These are phyloP conservation scores for Bryoerythrophyllum caledonicum DNA, from an alignment of 225 moss, liverwort and hornwort genomes.

Conservation along the genomic window DNA sequence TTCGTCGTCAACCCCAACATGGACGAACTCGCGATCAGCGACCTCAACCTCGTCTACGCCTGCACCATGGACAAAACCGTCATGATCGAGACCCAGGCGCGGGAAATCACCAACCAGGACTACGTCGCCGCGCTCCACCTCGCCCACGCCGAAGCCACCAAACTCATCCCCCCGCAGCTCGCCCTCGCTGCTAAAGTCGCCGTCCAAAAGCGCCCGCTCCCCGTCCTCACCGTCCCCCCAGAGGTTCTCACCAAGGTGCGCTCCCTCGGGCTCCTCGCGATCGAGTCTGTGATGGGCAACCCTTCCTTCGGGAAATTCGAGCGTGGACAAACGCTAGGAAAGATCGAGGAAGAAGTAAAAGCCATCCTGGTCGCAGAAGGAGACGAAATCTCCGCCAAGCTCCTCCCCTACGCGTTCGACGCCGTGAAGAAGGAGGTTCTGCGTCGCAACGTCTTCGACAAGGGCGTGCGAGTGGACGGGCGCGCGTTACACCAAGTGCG, in stretches of 20 bases:
- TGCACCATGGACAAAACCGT: constrained; percentile 82
- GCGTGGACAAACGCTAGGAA: constrained; percentile 75
- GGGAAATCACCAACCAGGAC: constrained; percentile 85
- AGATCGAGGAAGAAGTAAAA: constrained; percentile 70
- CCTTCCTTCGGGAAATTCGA: constrained; percentile 91
- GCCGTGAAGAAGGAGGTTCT: constrained; percentile 82
- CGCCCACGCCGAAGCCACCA: constrained; percentile 82
- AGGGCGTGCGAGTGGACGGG: constrained; percentile 77
- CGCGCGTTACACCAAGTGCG: constrained; percentile 63
- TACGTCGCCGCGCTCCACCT: constrained; percentile 72
- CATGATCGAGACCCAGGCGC: constrained; percentile 98
- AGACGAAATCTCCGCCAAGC: constrained; percentile 48
- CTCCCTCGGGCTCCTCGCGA: constrained; percentile 53
- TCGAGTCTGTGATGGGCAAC: constrained; percentile 79
- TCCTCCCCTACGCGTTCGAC: constrained; percentile 72
- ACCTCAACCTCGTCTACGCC: constrained; percentile 90
- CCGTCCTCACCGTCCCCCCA: constrained; percentile 56
- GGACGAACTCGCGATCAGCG: constrained; percentile 76
- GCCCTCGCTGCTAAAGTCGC: constrained; percentile 71
- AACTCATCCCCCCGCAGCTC: constrained; percentile 79
- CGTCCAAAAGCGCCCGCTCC: constrained; percentile 67
- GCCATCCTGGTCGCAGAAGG: constrained; percentile 52
- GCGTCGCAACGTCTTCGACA: constrained; percentile 68
- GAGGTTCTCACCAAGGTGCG: constrained; percentile 70
- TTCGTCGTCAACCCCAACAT: constrained; percentile 88